Percentiles rank a stretch among this genome's conserved stretches.
Conservation (phyloP, 2,329 filamentous ascomycete genomes). For the Dactylonectria estremocensis region DNA sequence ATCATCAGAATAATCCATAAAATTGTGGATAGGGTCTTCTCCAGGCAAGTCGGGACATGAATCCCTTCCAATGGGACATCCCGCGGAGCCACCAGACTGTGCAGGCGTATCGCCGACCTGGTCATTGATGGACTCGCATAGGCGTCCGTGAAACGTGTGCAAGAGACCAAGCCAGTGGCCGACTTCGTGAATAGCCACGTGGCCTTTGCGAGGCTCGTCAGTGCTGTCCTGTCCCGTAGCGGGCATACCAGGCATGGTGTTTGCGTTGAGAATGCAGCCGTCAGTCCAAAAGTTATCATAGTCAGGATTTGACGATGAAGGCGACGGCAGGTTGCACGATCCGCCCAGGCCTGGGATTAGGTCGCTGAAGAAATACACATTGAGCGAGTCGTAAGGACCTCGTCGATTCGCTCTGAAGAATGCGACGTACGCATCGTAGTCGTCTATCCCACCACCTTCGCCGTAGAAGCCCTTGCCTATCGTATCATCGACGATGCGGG, state of each 20-base stretch:
- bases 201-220: conserved; percentile 19
- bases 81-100: conserved; percentile 17
- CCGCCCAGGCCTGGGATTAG: conserved; percentile 17
- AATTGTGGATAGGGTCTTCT: conserved; percentile 26
- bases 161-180: conserved; percentile 25
- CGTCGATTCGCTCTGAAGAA: conserved; percentile 24
- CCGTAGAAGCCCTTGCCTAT: conserved; percentile 13
- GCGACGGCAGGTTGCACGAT: conserved; percentile 24
- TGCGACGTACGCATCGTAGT: conserved; percentile 23
- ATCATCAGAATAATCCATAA: conserved; percentile 28
- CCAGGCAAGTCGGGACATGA: conserved; percentile 24
- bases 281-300: conserved; percentile 23
- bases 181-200: conserved; percentile 25
- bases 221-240: conserved; percentile 19
- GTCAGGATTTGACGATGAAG: conserved; percentile 13
- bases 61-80: conserved; percentile 20
- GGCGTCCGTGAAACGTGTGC: conserved; percentile 24
- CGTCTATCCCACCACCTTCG: conserved; percentile 15
- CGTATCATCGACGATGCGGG: conserved; percentile 12
- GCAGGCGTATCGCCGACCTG: conserved; percentile 25
- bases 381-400: conserved; percentile 20
- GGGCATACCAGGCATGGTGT: conserved; percentile 27
- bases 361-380: conserved; percentile 29
- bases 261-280: conserved; percentile 28
- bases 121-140: conserved; percentile 25